Base-by-base conservation (phyloP, 2,329 filamentous ascomycete genomes). In the Dothistroma septosporum region DNA sequence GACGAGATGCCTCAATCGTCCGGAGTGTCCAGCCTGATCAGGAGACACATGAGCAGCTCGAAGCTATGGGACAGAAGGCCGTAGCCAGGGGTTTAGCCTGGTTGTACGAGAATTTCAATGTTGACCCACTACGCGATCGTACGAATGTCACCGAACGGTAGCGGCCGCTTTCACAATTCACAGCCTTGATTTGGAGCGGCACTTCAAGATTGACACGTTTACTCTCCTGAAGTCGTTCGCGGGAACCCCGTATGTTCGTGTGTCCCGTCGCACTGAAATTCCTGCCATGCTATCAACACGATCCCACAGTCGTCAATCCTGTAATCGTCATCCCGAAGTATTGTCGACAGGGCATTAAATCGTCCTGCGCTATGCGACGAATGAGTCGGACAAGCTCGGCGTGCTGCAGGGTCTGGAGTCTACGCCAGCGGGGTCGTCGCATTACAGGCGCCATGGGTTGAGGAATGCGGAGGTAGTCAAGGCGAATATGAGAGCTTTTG, bases 401-500 rank as follows among this genome's bases (percentile, higher is more conserved):
- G 59, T 64, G 4, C 37, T 33, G 16, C 12, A 62, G 9, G 62
- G 57, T 6, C 41, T 64, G 41, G 62, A 64, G 31, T 60, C 53
- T 8, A 60, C 59, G 8, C 62, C 62, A 1, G 57, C 54, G 19
- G 62, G 62, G 1, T 44, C 60, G 10, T 44, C 59, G 19, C 19
- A 60, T 35, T 64, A 64, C 46, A 46, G 35, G 12, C 57, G 37
- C 28, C 33, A 49, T 50, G 62, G 62, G 4, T 62, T 64, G 14
- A 5, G 33, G 21, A 53, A 62, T 24, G 53, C 55, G 14, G 57
- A 60, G 19, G 58, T 61, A n/a, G 59, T 71, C 49, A 66, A 64
- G 47, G 68, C 66, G 9, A 63, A 69, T 61, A 71, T 69, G 67
- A 59, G 58, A 31, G 35, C 57, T 2, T 68, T 70, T 50, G 67